Base-by-base conservation (phyloP, 768 basidiomycete genomes). In the Gymnopilus dilepis region DNA sequence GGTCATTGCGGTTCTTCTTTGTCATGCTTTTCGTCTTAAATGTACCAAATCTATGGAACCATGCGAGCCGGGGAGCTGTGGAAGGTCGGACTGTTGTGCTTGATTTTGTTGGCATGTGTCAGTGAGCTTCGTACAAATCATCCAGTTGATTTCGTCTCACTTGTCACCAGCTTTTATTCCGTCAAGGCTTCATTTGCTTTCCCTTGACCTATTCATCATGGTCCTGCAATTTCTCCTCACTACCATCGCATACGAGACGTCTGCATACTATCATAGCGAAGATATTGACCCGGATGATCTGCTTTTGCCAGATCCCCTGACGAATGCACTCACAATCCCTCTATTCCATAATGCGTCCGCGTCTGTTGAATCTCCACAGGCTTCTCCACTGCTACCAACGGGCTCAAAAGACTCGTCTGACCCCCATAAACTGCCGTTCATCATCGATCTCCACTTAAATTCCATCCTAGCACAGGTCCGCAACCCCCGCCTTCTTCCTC, bases 71-170 rank as follows among this genome's bases (percentile, higher is more conserved):
- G 38, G 83, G 84, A 4, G 75, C 84, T 55, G 72, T 80, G 28
- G 82, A 87, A 58, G 85, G 86, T n/a, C 80, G 87, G 66, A 77
- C 84, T 9, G 74, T 92, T 68, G 73, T 94, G 33, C 84, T 94
- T 61, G 91, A 93, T 71, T 93, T 93, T 69, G 83, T 93, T 60
- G 91, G 92, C 57, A 80, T 86, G 80, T 85, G 92, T 92, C 66
- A 52, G 87, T 80, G 47, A 15, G 19, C 24, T 59, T 37, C 17
- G 41, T 31, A 47, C 43, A 26, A 24, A 42, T 24, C n/a, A 22
- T 4, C 33, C 13, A 17, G 6, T 53, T 40, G 55, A 60, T 41
- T 59, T 40, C 26, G 31, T 50, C 34, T 52, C 12, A 28, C 21
- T 48, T 11, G 6, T 52, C 22, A 38, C 33, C 56, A 89, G 87